These are phyloP conservation scores for Aspergillus arachidicola DNA, from an alignment of 2,329 filamentous ascomycete genomes.

Conservation along the genomic window DNA sequence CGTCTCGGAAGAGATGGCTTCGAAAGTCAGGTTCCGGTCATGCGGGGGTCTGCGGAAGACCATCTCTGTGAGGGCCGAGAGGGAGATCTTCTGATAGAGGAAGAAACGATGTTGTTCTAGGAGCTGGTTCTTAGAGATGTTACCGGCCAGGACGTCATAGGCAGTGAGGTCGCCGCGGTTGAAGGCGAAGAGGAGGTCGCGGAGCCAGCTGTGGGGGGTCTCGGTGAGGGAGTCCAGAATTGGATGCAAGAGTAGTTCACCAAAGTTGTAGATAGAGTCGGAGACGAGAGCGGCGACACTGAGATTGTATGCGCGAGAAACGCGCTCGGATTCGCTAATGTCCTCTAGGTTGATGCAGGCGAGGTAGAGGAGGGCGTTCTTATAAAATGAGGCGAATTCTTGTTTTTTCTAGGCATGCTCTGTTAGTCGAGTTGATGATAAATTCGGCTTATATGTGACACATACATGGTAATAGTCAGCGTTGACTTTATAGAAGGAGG, in stretches of 20 bases:
- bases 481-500: conserved; percentile 93
- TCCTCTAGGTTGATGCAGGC: conserved; percentile 86
- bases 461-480: conserved; percentile 86
- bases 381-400: conserved; percentile 96
- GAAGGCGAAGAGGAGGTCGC: conserved; percentile 95
- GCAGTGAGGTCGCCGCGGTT: conserved; percentile 90
- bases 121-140: conserved; percentile 78
- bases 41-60: conserved; percentile 96
- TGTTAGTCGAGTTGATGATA: conserved; percentile 9
- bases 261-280: conserved; percentile 98
- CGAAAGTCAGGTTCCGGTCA: conserved; percentile 91
- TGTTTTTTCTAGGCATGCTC: conserved; percentile 62
- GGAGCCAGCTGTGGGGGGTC: conserved; percentile 81
- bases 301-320: conserved; percentile 85
- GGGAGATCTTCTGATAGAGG: conserved; percentile 95
- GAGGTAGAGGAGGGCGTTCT: conserved; percentile 94
- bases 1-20: conserved; percentile 84
- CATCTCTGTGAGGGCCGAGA: conserved; percentile 92
- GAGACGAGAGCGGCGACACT: conserved; percentile 90
- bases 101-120: conserved; percentile 79
- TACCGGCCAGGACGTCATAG: conserved; percentile 79
- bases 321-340: conserved; percentile 73
- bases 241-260: conserved; percentile 95
- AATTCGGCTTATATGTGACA: background rate
- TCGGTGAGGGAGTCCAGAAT: conserved; percentile 83